phyloP scores from a whole-genome alignment of 2,329 filamentous ascomycete species.

The Verruconis gallopava region DNA sequence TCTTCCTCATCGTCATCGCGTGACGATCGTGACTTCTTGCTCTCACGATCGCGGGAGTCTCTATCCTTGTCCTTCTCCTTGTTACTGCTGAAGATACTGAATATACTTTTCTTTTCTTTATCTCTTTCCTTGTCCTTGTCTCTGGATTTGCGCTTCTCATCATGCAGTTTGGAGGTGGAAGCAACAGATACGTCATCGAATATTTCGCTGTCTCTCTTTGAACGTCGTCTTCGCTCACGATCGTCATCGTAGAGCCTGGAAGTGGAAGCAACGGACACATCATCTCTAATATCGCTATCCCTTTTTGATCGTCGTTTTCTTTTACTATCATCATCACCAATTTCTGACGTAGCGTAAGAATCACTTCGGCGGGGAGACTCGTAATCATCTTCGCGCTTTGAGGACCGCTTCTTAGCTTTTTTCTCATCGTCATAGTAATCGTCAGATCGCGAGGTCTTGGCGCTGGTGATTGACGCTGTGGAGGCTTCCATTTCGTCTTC shows the following conservation, averaged over 20 bases:
- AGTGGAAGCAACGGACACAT: conserved; percentile 6
- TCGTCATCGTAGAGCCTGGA: conserved; percentile 21
- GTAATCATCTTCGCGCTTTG: conserved; percentile 3
- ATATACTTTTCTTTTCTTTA: conserved; percentile 32
- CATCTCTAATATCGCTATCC: conserved; percentile 9
- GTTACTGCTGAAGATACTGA: conserved; percentile 31
- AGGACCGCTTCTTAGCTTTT: conserved; percentile 5
- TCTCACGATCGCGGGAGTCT: conserved; percentile 20
- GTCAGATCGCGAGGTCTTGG: conserved; percentile 3
- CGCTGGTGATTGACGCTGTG: background rate
- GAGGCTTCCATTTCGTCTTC: conserved; percentile 9
- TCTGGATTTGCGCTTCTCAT: conserved; percentile 5
- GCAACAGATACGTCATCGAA: conserved; percentile 6
- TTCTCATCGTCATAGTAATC: conserved; percentile 6
- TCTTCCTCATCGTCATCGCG: conserved; percentile 29
- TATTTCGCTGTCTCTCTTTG: conserved; percentile 15
- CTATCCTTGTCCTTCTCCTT: conserved; percentile 26
- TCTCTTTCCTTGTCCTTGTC: conserved; percentile 20
- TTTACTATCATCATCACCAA: conserved; percentile 19
- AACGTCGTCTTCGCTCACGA: conserved; percentile 22
- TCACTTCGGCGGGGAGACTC: background rate
- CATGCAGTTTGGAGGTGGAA: conserved; percentile 12
- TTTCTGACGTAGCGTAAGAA: conserved; percentile 6
- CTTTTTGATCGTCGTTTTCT: conserved; percentile 22
- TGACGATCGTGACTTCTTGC: conserved; percentile 14